Conservation (phyloP, 371 early-diverging fungal genomes). For the Mortierella polycephala region DNA sequence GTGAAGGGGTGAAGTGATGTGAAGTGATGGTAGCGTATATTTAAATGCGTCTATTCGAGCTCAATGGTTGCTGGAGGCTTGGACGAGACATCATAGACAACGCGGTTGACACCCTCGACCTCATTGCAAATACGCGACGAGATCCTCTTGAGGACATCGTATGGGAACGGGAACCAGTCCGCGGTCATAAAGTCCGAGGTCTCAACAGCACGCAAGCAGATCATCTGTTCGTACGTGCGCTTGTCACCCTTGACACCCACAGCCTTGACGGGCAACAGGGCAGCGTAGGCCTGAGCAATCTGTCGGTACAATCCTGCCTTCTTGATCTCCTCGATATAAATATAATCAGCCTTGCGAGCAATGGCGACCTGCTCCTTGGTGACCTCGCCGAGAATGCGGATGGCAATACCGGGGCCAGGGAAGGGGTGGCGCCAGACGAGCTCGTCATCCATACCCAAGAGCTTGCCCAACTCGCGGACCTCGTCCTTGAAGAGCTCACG, state of each 20-base stretch:
- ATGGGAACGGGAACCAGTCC: conserved; percentile 91
- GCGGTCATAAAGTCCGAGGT: conserved; percentile 98
- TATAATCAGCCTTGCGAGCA: conserved; percentile 93
- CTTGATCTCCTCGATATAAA: conserved; percentile 98
- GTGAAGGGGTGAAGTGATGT: no score
- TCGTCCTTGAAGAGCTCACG: conserved; percentile 99
- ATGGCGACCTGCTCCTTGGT: conserved; percentile 92
- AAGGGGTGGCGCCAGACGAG: conserved; percentile 98
- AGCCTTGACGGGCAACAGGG: conserved; percentile 92
- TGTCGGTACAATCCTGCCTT: conserved; percentile 94
- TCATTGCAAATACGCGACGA: conserved; percentile 96
- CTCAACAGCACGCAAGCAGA: conserved; percentile 96
- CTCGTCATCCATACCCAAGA: conserved; percentile 92
- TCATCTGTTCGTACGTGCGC: conserved; percentile 98
- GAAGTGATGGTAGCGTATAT: not conserved
- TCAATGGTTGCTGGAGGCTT: conserved; percentile 98
- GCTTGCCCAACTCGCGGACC: conserved; percentile 91
- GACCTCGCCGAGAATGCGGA: conserved; percentile 96
- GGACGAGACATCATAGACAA: conserved; percentile 94
- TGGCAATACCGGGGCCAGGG: conserved; percentile 99
- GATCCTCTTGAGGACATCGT: conserved; percentile 88
- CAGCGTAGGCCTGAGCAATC: conserved; percentile 98
- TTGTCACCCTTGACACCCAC: conserved; percentile 99
- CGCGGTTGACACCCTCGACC: conserved; percentile 97
- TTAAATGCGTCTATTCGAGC: conserved; percentile 45